Conservation (phyloP, 2,329 filamentous ascomycete genomes). For the Fusarium agapanthi region DNA sequence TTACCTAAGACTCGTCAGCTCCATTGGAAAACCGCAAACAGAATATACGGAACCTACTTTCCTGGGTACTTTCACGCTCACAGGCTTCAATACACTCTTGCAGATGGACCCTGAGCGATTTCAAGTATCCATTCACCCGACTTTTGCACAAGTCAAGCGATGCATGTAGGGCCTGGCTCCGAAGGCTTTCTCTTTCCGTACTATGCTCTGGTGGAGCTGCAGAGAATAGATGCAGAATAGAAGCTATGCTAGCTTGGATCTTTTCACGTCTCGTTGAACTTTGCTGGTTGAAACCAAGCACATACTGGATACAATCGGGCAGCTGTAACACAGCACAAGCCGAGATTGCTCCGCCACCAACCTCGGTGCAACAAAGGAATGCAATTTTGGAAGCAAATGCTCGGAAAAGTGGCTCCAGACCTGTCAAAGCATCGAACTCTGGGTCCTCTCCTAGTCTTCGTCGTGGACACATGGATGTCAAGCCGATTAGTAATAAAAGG, state of each 20-base stretch:
- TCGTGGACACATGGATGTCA: not conserved
- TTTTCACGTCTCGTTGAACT: not conserved
- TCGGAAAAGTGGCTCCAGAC: not conserved
- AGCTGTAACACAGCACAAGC: not conserved
- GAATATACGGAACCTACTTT: not conserved
- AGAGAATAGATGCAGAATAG: not conserved
- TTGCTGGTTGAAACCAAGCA: not conserved
- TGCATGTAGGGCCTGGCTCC: not conserved
- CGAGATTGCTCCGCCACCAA: not conserved
- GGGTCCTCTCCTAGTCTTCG: not conserved
- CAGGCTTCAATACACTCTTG: not conserved
- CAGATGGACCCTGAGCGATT: not conserved
- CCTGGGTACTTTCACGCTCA: not conserved
- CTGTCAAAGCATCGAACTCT: not conserved
- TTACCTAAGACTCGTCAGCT: not conserved
- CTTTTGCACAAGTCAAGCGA: not conserved
- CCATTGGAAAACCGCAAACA: not conserved
- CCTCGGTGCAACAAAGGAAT: not conserved
- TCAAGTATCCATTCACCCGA: not conserved
- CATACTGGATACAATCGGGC: not conserved
- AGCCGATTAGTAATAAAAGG: not conserved
- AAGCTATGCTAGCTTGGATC: not conserved
- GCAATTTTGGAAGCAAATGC: not conserved
- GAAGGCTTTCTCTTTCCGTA: not conserved
- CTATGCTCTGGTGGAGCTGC: too few species aligned